phyloP scores from a whole-genome alignment of 2,329 filamentous ascomycete genomes.

The Venturia carpophila region DNA sequence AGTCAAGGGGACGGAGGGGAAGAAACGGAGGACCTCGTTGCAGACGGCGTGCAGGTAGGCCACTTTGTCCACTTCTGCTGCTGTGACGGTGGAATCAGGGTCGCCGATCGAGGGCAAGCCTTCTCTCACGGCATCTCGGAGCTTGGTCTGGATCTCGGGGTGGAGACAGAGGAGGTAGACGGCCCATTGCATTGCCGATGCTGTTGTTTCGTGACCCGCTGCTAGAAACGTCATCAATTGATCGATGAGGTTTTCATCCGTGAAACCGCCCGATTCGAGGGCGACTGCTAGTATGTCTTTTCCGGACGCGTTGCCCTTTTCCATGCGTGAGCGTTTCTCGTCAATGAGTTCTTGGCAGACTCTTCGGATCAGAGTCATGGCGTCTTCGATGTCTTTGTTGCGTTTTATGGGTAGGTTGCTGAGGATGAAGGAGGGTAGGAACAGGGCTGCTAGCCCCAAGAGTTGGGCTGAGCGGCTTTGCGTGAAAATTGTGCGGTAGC shows the following conservation, averaged over 20 bases:
- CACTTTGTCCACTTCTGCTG: conserved; percentile 57
- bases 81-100: conserved; percentile 35
- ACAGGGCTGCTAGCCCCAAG: conserved; percentile 50
- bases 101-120: conserved; percentile 35
- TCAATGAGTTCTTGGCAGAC: conserved; percentile 62
- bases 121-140: conserved; percentile 39
- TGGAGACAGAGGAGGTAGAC: conserved; percentile 40
- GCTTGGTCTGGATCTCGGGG: conserved; percentile 36
- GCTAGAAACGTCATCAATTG: conserved; percentile 88
- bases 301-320: conserved; percentile 42
- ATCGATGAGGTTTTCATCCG: conserved; percentile 72
- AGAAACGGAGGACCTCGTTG: conserved; percentile 62
- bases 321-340: conserved; percentile 56
- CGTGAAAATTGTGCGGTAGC: conserved; percentile 45
- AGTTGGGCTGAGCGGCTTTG: conserved; percentile 42
- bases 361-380: conserved; percentile 40
- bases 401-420: conserved; percentile 58
- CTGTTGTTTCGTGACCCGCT: conserved; percentile 55
- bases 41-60: conserved; percentile 70
- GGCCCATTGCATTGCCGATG: conserved; percentile 42
- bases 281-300: conserved; percentile 76
- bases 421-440: conserved; percentile 58
- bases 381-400: conserved; percentile 44
- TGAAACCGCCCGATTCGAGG: conserved; percentile 65
- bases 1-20: conserved; percentile 59